Evolutionary conservation across 768 basidiomycete species (phyloP), one percentile per base, ranked within the genome.

Genomic region (Phaffia tasmanica): DNA sequence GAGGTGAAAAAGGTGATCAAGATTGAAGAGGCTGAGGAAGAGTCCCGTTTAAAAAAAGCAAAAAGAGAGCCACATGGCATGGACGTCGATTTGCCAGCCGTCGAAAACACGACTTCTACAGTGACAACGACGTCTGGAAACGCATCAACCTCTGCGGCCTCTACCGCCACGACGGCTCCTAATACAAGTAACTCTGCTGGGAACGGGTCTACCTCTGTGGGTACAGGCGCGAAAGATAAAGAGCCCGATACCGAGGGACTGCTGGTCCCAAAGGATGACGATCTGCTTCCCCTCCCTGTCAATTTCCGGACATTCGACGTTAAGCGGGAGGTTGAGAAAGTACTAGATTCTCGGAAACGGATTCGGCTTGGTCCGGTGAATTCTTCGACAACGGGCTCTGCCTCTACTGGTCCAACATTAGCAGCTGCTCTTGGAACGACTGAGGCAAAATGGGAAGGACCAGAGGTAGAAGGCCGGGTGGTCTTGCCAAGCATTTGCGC

Each of bases 401-500:
- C 27, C 7, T 42, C 59, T 30, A n/a, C 35, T 42, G 59, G 15
- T 61, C 59, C 18, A n/a, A 30, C 83, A 42, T 87, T 86, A 75
- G 84, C 81, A 11, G 77, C 78, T 62, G 75, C 82, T 42, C 74
- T 80, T n/a, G 79, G 83, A 42, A 3, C 9, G 21, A 4, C 46
- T 27, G 51, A 48, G 11, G 56, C 57, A 1, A 51, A 27, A 6
- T 66, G 53, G 59, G 67, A 64, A 23, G 60, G 65, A 6, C 25
- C 57, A 21, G 57, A 61, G 48, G 62, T 57, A 25, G 54, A 62
- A 23, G 50, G 55, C 27, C 68, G 69, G 30, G 70, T 84, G 18
- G 86, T 86, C 53, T 77, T 94, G 64, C 94, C 94, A 2, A 97
- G 93, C 71, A 85, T 98, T 63, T 95, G 94, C 71, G 85, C 89